Evolutionary conservation across 2,329 filamentous ascomycete species (phyloP), one percentile per base, ranked within the genome.

Genomic region (Teratosphaeria gauchensis): DNA sequence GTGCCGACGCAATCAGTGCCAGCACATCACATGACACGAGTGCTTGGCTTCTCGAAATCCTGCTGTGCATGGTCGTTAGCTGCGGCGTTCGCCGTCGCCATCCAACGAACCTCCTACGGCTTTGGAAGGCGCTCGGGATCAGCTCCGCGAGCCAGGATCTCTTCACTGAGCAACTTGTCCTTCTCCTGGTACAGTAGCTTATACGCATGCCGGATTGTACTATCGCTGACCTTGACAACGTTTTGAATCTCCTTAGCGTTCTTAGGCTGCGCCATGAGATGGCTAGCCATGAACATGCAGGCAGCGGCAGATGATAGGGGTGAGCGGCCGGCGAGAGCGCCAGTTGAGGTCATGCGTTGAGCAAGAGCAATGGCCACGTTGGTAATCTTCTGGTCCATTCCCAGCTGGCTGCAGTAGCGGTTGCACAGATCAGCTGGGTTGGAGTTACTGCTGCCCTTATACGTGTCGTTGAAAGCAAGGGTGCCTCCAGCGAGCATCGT

Each of bases 201-300:
- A 79, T 97, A 99, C 0, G 92, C 92, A 30, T 90, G 95, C 69
- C 95, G 92, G 68, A 99, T 96, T 0, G 94, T 99, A 58, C 94
- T 92, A 70, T 99, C 95, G 72, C 91, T 96, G 31, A 99, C 94
- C 64, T 90, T 90, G 0, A 89, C 90, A 19, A 94, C 87, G 28
- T 76, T 74, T 4, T 90, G 89, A 66, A 99, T 96, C 61, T 95
- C 88, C 73, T 92, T 92, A n/a, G 90, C 88, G 6, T 84, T 80
- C 68, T 88, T 89, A 21, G 84, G 80, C 65, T 94, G 84, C 58
- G 87, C 89, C 77, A 96, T 87, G 42, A 97, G 81, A 69, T 92
- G 85, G 32, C 90, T 91, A 3, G 92, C 89, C 85, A 97, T 94
- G 79, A 94, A 99, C 73, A 99, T 96, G 73, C 91, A 95, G 33